Evolutionary conservation across 305 asterid genomes (phyloP).

Genomic region (Rubia peregrina): DNA sequence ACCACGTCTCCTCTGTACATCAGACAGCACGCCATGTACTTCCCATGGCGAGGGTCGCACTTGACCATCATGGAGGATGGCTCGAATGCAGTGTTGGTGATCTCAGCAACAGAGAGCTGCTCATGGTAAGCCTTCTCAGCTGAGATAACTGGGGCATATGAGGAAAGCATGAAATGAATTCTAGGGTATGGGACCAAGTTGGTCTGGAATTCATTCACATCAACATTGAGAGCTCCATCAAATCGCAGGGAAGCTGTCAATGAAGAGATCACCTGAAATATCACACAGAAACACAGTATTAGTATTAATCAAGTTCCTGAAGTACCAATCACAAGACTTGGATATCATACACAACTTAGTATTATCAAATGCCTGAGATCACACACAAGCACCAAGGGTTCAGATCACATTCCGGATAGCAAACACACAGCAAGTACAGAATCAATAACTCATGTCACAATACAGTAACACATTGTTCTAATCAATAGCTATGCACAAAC

Average conservation of each 20-base stretch:
- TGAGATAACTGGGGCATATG: conserved; percentile 78
- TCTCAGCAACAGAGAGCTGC: conserved; percentile 84
- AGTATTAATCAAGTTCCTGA: not conserved
- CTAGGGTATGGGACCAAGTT: conserved; percentile 95
- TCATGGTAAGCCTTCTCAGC: conserved; percentile 88
- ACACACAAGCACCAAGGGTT: not conserved
- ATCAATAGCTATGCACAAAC: no score
- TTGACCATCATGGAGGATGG: conserved; percentile 96
- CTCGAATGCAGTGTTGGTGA: conserved; percentile 88
- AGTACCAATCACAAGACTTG: not conserved
- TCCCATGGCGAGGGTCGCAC: conserved; percentile 84
- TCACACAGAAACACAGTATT: not conserved
- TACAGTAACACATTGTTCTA: no score
- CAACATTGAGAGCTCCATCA: conserved; percentile 83
- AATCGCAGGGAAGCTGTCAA: conserved; percentile 80
- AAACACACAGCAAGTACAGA: not conserved
- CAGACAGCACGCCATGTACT: conserved; percentile 90
- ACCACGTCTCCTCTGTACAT: conserved; percentile 94
- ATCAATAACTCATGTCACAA: no score
- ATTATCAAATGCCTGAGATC: not conserved
- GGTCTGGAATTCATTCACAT: conserved; percentile 88
- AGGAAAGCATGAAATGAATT: conserved; percentile 91
- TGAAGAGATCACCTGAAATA: conserved; percentile 63
- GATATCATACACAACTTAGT: not conserved
- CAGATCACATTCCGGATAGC: not conserved